These are phyloP conservation scores for Rutidosis leptorrhynchoides DNA, from an alignment of 129 eudicot genomes.

Conservation along the genomic window DNA sequence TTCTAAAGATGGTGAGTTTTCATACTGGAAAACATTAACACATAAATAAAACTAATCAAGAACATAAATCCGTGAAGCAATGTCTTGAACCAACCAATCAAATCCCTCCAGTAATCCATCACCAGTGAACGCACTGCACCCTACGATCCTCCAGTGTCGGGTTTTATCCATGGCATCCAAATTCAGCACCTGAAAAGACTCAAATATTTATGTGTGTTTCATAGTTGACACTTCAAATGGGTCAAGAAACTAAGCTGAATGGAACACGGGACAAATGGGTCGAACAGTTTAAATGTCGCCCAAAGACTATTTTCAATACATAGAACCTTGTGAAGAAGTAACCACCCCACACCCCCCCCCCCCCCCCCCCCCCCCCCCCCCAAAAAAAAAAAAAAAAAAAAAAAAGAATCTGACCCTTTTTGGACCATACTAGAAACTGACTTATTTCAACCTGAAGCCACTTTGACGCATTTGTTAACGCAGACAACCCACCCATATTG, in stretches of 20 bases:
- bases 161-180: constrained; percentile 85
- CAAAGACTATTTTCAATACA: background rate
- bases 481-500: background rate
- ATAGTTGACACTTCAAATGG: background rate
- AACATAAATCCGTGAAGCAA: constrained; percentile 91
- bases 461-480: background rate
- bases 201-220: background rate
- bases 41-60: constrained; percentile 59
- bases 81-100: constrained; percentile 96
- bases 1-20: background rate
- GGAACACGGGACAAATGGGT: background rate
- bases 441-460: background rate
- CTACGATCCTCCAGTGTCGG: constrained; percentile 85
- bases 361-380: no score
- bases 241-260: background rate
- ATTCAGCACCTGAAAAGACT: constrained; percentile 55
- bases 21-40: background rate
- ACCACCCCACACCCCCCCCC: no score
- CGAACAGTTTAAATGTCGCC: background rate
- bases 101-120: constrained; percentile 94
- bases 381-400: no score
- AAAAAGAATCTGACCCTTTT: background rate
- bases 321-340: no score
- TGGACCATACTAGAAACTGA: background rate
- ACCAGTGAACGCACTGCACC: constrained; percentile 97